Evolutionary conservation across 2,329 filamentous ascomycete species (phyloP).

Genomic region (Trematosphaeria pertusa): DNA sequence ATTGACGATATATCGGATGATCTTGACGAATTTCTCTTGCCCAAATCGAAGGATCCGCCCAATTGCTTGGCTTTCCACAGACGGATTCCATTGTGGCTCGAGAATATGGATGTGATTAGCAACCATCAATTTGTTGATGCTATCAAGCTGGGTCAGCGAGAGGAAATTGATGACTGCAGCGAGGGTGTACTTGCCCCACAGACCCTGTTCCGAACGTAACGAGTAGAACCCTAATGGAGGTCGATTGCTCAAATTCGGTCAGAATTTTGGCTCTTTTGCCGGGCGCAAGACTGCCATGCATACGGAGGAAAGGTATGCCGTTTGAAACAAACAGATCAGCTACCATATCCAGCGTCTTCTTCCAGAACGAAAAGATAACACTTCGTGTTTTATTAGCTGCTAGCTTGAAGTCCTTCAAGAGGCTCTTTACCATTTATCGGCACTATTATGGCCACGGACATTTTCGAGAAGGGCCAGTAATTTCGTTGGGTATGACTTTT

Average conservation of each 20-base stretch:
- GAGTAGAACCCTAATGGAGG: slow-evolving; percentile 29
- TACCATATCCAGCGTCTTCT: slow-evolving; percentile 35
- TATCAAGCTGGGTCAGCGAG: background rate
- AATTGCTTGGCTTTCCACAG: slow-evolving; percentile 36
- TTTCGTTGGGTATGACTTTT: slow-evolving; percentile 25
- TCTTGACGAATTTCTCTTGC: slow-evolving; percentile 25
- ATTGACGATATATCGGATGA: slow-evolving; percentile 28
- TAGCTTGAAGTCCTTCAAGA: too few relatives aligned
- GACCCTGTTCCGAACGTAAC: slow-evolving; percentile 44
- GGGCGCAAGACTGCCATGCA: slow-evolving; percentile 34
- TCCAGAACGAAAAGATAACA: slow-evolving; percentile 47
- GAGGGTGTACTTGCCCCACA: slow-evolving; percentile 27
- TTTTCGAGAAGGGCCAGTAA: slow-evolving; percentile 27
- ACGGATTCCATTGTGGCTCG: slow-evolving; percentile 40
- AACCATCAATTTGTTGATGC: slow-evolving; percentile 18
- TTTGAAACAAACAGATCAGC: slow-evolving; percentile 22
- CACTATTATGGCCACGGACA: slow-evolving; percentile 15
- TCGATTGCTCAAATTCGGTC: slow-evolving; percentile 25
- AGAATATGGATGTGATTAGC: slow-evolving; percentile 27
- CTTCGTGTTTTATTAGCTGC: slow-evolving; percentile 19
- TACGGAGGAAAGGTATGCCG: slow-evolving; percentile 29
- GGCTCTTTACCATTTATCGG: slow-evolving; percentile 27
- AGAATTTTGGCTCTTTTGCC: slow-evolving; percentile 27
- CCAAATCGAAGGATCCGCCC: slow-evolving; percentile 28
- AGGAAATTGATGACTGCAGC: background rate